A percentile compares a stretch with the other conserved stretches of the same genome.
phyloP scores from a whole-genome alignment of 805 yeast genomes.

The Schizosaccharomyces lindneri region DNA sequence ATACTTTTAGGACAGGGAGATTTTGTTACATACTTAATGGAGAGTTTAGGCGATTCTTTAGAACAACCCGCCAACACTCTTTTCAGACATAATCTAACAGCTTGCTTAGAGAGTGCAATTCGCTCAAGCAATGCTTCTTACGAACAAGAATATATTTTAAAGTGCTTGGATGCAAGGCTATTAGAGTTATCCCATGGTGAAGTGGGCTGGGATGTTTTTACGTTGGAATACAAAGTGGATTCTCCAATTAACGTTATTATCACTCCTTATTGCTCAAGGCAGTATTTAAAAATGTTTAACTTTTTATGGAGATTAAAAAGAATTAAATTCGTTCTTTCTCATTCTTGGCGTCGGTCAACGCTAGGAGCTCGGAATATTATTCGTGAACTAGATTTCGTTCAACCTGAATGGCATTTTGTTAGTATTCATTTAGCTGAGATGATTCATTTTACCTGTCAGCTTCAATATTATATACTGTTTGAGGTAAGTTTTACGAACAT shows the following conservation, averaged over 20 bases:
- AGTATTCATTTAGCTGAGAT: conserved; percentile 10
- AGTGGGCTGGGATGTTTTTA: conserved; percentile 80
- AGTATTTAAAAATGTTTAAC: conserved; percentile 58
- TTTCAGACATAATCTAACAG: conserved; percentile 40
- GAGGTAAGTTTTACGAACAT: conserved; percentile 7
- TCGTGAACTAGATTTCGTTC: conserved; percentile 3
- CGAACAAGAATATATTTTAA: conserved; percentile 18
- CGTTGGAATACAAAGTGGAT: conserved; percentile 40
- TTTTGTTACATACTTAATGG: conserved; percentile 41
- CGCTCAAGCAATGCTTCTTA: conserved; percentile 14
- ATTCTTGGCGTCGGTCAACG: conserved; percentile 21
- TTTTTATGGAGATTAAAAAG: conserved; percentile 61
- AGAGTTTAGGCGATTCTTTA: conserved; percentile 28
- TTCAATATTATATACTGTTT: conserved; percentile 16
- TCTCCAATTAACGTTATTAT: conserved; percentile 34
- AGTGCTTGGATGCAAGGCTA: conserved; percentile 58
- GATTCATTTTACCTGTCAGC: conserved; percentile 14
- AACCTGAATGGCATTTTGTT: conserved; percentile 8
- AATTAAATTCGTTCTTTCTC: conserved; percentile 26
- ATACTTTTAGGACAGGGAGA: conserved; percentile 60
- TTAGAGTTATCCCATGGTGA: conserved; percentile 49
- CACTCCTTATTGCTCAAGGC: conserved; percentile 20
- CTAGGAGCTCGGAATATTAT: conserved; percentile 10
- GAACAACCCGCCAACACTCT: conserved; percentile 37
- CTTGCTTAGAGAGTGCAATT: conserved; percentile 40